Base-by-base conservation (phyloP, 2,329 filamentous ascomycete species). In the Hirsutella thompsonii region DNA sequence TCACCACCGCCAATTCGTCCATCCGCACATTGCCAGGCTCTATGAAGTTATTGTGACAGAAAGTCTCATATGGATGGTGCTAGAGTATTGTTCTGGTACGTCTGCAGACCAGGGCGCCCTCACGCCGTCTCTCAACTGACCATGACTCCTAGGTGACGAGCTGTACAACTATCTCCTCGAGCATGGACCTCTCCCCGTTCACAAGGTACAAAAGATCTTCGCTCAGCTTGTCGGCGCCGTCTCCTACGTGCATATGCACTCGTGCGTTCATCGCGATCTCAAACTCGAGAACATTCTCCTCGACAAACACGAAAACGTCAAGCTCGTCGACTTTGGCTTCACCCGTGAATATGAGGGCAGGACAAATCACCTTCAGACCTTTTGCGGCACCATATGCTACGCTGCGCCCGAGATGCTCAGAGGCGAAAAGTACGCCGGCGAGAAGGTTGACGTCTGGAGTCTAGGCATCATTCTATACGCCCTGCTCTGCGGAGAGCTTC, bases 11-110 rank as follows among this genome's bases (percentile, higher is more conserved):
- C 92, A 98, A 62, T 95, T 98, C 62, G 75, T 94, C 49, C 92
- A 98, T 57, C 92, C 92, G 19, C 92, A 98, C 64, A 98, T 98
- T 53, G 89, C 92, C 36, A 78, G 92, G 39, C 70, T 98, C 19
- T 96, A 98, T 68, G 92, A 98, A 68, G 90, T 98, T 45, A 94
- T 98, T 53, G 89, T 98, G 47, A 98, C 92, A 2, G 92, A 98
- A 64, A 80, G 70, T 38, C 63, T 96, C 60, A 93, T 98, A 40
- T 98, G 92, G 92, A 73, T 98, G 55, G 92, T 93, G 23, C 68
- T 98, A 54, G 92, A 98, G 66, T 98, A 94, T 60, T 98, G 92
- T 63, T 82, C 86, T 47, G 89, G 86, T 88, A 75, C 39, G 66
- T 44, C 9, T 26, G 23, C 23, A 26, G n/a, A n/a, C 14, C 4